Percentiles rank a stretch among this genome's conserved stretches.
These are phyloP conservation scores for Lichtheimia ornata DNA, from an alignment of 371 early-diverging fungal genomes.

Conservation along the genomic window DNA sequence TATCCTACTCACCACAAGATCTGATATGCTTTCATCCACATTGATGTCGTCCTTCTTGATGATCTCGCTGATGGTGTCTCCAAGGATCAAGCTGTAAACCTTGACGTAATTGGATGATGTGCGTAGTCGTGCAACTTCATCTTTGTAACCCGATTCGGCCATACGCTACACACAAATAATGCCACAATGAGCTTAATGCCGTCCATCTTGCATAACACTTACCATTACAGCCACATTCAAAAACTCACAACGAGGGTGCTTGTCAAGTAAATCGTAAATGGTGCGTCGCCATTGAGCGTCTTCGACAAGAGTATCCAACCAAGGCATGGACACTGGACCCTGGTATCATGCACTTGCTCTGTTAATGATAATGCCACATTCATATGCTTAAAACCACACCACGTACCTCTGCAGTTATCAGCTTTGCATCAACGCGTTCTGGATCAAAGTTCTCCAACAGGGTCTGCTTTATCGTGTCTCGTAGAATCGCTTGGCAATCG, in stretches of 20 bases:
- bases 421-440: constrained; percentile 50
- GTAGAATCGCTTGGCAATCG: constrained; percentile 47
- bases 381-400: no score
- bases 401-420: constrained; percentile 36
- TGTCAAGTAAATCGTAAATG: constrained; percentile 65
- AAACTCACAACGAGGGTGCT: constrained; percentile 58
- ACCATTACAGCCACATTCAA: constrained; percentile 65
- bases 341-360: background rate
- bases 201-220: constrained; percentile 3
- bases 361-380: no score
- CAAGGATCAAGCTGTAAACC: constrained; percentile 63
- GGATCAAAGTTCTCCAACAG: constrained; percentile 64
- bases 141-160: constrained; percentile 65
- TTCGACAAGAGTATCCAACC: constrained; percentile 54
- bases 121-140: constrained; percentile 62
- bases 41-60: constrained; percentile 57
- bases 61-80: constrained; percentile 56
- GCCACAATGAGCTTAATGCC: background rate
- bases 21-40: constrained; percentile 49
- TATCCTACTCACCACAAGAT: constrained; percentile 42
- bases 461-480: constrained; percentile 52
- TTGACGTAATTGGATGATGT: constrained; percentile 65
- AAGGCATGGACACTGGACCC: constrained; percentile 29
- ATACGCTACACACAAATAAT: constrained; percentile 39
- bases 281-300: constrained; percentile 64